Evolutionary conservation across 2,329 filamentous ascomycete genomes (phyloP).

Genomic region (Xylariales sp.): DNA sequence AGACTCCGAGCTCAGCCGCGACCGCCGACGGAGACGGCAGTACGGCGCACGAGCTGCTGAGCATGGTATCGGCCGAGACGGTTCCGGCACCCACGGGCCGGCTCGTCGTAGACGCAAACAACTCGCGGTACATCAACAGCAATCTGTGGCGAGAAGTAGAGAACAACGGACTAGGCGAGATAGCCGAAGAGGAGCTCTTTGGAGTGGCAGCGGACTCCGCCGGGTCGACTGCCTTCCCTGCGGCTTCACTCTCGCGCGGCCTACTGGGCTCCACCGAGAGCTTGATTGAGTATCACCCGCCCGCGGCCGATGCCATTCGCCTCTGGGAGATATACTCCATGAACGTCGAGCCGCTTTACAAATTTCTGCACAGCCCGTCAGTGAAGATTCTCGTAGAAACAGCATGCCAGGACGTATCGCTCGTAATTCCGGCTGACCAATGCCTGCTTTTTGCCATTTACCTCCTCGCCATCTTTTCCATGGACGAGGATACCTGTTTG

Average conservation of each 20-base stretch:
- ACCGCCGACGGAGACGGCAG: too few relatives aligned
- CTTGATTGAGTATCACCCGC: neutral
- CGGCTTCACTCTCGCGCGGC: neutral
- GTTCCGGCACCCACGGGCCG: too few relatives aligned
- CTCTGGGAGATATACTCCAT: conserved; percentile 20
- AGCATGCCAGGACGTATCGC: neutral
- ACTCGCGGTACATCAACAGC: neutral
- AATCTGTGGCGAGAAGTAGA: neutral
- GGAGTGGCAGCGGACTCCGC: neutral
- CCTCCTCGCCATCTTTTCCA: conserved; percentile 30
- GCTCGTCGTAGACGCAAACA: neutral
- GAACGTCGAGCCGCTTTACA: conserved; percentile 20
- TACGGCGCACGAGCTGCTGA: too few relatives aligned
- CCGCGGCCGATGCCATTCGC: conserved; percentile 11
- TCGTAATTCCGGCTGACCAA: conserved; percentile 25
- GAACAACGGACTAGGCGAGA: neutral
- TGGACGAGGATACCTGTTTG: conserved; percentile 36
- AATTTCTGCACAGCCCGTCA: conserved; percentile 19
- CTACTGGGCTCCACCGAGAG: neutral
- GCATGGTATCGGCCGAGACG: too few relatives aligned
- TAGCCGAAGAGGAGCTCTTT: neutral
- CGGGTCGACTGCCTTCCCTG: neutral
- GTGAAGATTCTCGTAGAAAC: conserved; percentile 16
- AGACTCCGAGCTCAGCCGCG: too few relatives aligned
- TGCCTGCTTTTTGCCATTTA: conserved; percentile 39